Conservation (phyloP, 176 grass and related monocot species). For the Lolium multiflorum region DNA sequence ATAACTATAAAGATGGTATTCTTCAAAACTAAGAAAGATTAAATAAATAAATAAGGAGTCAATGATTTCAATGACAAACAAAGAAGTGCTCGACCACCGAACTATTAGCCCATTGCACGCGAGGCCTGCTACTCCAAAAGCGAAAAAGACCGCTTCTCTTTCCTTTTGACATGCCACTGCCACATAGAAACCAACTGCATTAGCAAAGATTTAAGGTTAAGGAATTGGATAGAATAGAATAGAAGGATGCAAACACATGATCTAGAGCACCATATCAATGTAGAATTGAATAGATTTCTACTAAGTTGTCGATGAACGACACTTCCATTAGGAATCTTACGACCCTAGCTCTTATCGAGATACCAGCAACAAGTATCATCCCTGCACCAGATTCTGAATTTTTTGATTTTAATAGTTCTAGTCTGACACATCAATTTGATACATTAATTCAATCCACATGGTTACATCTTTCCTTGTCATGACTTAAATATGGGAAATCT, state of each 20-base stretch:
- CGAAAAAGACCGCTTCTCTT: too few relatives aligned
- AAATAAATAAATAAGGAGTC: background rate
- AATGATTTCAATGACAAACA: background rate
- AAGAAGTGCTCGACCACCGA: background rate
- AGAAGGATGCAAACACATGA: background rate
- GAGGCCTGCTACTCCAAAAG: too few relatives aligned
- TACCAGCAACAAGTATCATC: background rate
- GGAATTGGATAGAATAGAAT: background rate
- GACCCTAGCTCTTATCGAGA: slow-evolving; percentile 13
- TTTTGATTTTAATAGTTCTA: slow-evolving; percentile 16
- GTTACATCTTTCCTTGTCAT: slow-evolving; percentile 30
- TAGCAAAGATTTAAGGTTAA: background rate
- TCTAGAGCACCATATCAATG: background rate
- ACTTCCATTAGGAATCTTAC: background rate
- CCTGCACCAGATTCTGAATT: background rate
- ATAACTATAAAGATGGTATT: background rate
- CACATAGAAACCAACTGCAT: background rate
- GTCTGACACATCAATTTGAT: slow-evolving; percentile 26
- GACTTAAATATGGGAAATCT: slow-evolving; percentile 19
- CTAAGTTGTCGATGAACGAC: background rate
- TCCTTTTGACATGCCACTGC: background rate
- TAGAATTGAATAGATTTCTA: slow-evolving; percentile 6
- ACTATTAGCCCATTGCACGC: background rate
- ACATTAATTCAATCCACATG: slow-evolving; percentile 32
- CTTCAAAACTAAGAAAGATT: background rate